Conservation (phyloP, 352 stramenopile species). For the Globisporangium echinulatum region DNA sequence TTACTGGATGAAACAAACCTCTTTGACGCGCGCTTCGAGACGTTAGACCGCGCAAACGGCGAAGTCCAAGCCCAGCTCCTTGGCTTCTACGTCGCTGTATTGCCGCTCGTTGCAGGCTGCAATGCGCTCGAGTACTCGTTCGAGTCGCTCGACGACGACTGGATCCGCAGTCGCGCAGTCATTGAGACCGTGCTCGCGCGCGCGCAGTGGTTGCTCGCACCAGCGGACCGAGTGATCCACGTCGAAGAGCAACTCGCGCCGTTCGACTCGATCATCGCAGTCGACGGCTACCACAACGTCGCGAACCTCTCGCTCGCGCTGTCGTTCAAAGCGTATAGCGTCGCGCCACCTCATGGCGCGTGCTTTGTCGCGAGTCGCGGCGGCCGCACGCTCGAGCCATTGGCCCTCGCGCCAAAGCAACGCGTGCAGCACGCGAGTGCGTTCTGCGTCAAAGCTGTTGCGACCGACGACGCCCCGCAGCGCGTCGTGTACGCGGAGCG, state of each 20-base stretch:
- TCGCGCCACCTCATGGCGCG: conserved; percentile 20
- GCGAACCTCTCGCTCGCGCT: conserved; percentile 18
- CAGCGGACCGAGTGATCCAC: conserved; percentile 22
- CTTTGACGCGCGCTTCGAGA: conserved; percentile 25
- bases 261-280: conserved; percentile 24
- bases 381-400: conserved; percentile 9
- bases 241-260: conserved; percentile 27
- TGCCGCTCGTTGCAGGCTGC: conserved; percentile 40
- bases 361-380: conserved; percentile 21
- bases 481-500: conserved; percentile 32
- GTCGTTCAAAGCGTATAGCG: conserved; percentile 33
- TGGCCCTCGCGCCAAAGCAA: conserved; percentile 6
- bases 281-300: conserved; percentile 3
- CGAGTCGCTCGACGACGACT: conserved; percentile 27
- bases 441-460: conserved; percentile 30
- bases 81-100: conserved; percentile 37
- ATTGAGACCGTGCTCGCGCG: conserved; percentile 17
- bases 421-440: conserved; percentile 6
- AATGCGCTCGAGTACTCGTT: conserved; percentile 45
- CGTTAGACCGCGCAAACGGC: conserved; percentile 19
- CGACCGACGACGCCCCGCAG: conserved; percentile 23
- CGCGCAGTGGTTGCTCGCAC: conserved; percentile 22
- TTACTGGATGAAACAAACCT: conserved; percentile 30
- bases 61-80: conserved; percentile 25
- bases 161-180: conserved; percentile 18